Evolutionary conservation across 495 filamentous ascomycete genomes (phyloP), one percentile per base, ranked within the genome.

Genomic region (Penicillium egyptiacum): DNA sequence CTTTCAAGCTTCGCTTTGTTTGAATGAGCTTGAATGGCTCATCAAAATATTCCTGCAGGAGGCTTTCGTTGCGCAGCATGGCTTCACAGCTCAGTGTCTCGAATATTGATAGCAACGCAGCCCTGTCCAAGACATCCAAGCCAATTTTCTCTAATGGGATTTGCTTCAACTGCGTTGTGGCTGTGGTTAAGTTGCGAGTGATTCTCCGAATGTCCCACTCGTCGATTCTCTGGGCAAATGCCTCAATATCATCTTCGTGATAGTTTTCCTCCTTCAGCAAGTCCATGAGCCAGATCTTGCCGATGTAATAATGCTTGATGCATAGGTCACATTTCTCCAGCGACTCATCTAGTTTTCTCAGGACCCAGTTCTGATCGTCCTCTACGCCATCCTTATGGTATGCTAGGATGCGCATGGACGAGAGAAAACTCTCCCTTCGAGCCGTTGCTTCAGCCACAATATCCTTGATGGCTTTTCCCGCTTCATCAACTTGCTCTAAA

Each of bases 281-380:
- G 41, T 85, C 80, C 57, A 87, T 74, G 58, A 89, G 79, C 60
- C 75, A 78, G 56, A 81, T 79, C 65, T 87, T 86, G 19, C 81
- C 82, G 45, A 82, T 86, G 72, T 97, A 90, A 74, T 92, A 97
- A 40, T 85, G 83, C 37, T 83, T 83, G 55, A 91, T 86, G 68
- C 92, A 97, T 40, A 83, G 76, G 60, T 95, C 88, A 72, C 92
- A 97, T 35, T 74, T 81, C 26, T 74, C 82, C 37, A 97, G 75
- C 23, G 83, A 71, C 3, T 72, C 68, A 45, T 82, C 75, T 33
- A 88, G 61, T 30, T 72, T 76, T n/a, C 67, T 60, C 59, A 74
- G 78, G 43, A 92, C 81, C 67, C 85, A 84, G 42, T 73, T 66
- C 48, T 86, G 79, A 63, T 86, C 78, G 31, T 77, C 70, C 31